phyloP scores from a whole-genome alignment of 2,329 filamentous ascomycete species.

The Clonostachys sp. region DNA sequence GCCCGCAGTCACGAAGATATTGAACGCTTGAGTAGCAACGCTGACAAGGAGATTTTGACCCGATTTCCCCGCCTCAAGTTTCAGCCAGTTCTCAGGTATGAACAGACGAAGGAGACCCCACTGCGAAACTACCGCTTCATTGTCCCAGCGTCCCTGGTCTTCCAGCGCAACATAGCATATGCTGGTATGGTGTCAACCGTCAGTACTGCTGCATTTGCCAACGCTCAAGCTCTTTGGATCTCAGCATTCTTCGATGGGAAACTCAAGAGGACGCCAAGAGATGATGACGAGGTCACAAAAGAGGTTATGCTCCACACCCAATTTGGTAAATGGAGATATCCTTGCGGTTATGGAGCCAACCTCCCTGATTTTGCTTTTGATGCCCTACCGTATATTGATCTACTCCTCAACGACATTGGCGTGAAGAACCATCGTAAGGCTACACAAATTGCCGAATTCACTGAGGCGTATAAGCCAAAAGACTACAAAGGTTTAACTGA shows the following conservation, averaged over 20 bases:
- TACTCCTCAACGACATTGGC: conserved; percentile 62
- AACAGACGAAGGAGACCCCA: conserved; percentile 9
- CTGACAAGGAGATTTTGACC: conserved; percentile 9
- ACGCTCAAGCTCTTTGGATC: conserved; percentile 44
- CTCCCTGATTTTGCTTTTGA: conserved; percentile 59
- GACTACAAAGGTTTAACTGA: conserved; percentile 16
- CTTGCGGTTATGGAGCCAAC: conserved; percentile 56
- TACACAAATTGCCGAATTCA: background rate
- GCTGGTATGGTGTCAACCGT: conserved; percentile 22
- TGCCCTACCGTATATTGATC: conserved; percentile 46
- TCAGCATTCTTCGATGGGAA: conserved; percentile 48
- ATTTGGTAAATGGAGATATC: conserved; percentile 68
- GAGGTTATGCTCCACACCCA: conserved; percentile 61
- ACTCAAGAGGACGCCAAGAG: conserved; percentile 26
- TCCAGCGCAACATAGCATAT: conserved; percentile 20
- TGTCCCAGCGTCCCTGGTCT: conserved; percentile 9
- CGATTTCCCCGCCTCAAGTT: conserved; percentile 11
- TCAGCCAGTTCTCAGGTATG: conserved; percentile 10
- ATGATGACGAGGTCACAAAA: conserved; percentile 34
- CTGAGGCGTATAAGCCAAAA: conserved; percentile 4
- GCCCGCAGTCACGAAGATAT: conserved; percentile 4
- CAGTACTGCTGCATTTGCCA: conserved; percentile 24
- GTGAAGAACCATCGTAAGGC: conserved; percentile 26
- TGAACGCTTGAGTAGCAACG: conserved; percentile 5
- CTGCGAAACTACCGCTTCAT: conserved; percentile 18